A percentile compares a stretch with the other conserved stretches of the same genome.
Conservation (phyloP, 208 protist species). For the Trypanosoma lewisi region DNA sequence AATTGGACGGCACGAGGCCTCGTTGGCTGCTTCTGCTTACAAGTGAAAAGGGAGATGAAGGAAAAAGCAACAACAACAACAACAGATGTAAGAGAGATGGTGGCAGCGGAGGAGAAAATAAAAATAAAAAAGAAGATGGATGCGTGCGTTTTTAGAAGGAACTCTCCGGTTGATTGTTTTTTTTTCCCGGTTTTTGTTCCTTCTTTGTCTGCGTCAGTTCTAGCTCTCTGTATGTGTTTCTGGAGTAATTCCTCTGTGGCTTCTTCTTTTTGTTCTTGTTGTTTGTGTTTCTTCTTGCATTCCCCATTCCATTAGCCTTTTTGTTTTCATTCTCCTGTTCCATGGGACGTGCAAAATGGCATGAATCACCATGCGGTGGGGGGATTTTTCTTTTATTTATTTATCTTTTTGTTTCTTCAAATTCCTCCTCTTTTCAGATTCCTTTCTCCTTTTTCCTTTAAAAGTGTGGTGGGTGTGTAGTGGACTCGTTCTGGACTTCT, state of each 20-base stretch:
- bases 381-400: slow-evolving; percentile 2
- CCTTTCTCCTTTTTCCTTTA: not conserved
- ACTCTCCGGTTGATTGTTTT: not conserved
- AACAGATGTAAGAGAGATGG: not conserved
- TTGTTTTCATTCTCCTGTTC: not conserved
- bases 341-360: no score
- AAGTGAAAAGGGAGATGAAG: not conserved
- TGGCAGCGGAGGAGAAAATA: not conserved
- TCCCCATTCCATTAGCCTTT: no score
- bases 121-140: not conserved
- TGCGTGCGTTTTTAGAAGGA: no score
- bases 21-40: slow-evolving; percentile 29
- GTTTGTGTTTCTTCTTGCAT: not conserved
- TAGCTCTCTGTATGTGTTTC: no score
- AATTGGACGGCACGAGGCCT: slow-evolving; percentile 60
- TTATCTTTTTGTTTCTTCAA: slow-evolving; percentile 5
- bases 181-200: not conserved
- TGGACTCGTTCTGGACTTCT: not conserved
- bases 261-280: not conserved
- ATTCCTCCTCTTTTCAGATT: slow-evolving; percentile 6
- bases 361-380: not conserved
- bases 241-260: not conserved
- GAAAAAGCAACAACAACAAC: not conserved
- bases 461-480: slow-evolving; percentile 5
- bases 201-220: no score